Percentiles rank a stretch among this genome's conserved stretches.
Conservation (phyloP, 345 rosid species). For the Eucalyptus urophylla region DNA sequence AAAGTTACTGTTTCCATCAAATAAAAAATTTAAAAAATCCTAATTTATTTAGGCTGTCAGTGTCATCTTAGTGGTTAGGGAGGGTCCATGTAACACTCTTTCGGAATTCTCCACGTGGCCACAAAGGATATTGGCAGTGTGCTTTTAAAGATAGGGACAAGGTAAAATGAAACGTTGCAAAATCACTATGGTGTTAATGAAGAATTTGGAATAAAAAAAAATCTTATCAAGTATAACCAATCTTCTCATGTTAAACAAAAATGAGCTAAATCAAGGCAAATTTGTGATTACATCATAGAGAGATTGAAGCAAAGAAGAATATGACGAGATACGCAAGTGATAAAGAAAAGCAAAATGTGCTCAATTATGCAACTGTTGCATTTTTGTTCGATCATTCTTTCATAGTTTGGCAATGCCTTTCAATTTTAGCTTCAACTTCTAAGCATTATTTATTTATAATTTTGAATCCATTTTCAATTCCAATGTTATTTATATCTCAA, state of each 20-base stretch:
- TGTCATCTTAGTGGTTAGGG: neutral
- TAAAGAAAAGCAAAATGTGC: neutral
- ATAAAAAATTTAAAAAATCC: neutral
- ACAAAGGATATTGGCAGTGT: neutral
- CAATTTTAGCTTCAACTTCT: no score
- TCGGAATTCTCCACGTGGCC: neutral
- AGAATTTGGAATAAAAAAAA: neutral
- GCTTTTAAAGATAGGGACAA: neutral
- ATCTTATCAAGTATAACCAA: neutral
- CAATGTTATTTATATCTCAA: neutral
- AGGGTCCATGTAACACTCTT: neutral
- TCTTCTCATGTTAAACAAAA: accelerated
- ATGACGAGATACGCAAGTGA: neutral
- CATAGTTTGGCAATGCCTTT: neutral
- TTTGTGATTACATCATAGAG: neutral
- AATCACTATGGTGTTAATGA: neutral
- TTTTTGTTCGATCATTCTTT: neutral
- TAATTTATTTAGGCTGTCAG: neutral
- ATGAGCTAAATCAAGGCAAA: neutral
- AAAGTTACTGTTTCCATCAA: neutral
- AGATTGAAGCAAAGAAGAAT: neutral
- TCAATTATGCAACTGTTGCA: neutral
- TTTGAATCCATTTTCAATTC: no score
- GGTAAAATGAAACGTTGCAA: neutral
- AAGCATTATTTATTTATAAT: no score